A percentile compares a stretch with the other conserved stretches of the same genome.
Conservation (phyloP, 2,329 filamentous ascomycete species). For the Pseudogymnoascus sp. region DNA sequence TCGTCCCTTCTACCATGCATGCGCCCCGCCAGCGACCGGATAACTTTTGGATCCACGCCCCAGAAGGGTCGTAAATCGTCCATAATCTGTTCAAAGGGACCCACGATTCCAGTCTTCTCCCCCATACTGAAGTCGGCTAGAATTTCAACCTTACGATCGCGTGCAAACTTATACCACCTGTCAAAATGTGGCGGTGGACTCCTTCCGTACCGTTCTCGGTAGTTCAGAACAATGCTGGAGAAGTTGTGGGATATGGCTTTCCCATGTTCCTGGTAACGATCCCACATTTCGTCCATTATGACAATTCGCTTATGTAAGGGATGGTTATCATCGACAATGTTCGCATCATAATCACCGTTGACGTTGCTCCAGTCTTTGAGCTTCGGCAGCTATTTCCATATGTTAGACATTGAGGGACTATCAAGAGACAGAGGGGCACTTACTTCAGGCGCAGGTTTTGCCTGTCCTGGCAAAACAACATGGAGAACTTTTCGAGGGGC, state of each 20-base stretch:
- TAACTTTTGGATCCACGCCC: conserved; percentile 32
- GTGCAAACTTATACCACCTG: conserved; percentile 48
- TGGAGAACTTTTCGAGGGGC: conserved; percentile 20
- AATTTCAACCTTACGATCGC: conserved; percentile 43
- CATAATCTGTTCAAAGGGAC: conserved; percentile 46
- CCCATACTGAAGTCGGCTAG: conserved; percentile 45
- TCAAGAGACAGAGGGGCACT: conserved; percentile 13
- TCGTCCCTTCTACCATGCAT: conserved; percentile 24
- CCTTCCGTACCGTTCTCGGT: conserved; percentile 47
- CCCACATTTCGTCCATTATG: conserved; percentile 21
- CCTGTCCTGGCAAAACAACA: conserved; percentile 18
- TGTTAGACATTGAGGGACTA: conserved; percentile 7
- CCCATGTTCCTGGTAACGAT: conserved; percentile 20
- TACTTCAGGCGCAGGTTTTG: conserved; percentile 12
- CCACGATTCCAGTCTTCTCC: neutral
- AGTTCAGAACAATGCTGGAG: conserved; percentile 43
- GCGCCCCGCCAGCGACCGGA: conserved; percentile 35
- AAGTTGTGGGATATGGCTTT: conserved; percentile 37
- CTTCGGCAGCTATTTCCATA: conserved; percentile 19
- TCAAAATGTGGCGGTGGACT: conserved; percentile 58
- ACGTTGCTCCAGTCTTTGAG: conserved; percentile 19
- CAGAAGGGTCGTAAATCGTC: conserved; percentile 54
- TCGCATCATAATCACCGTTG: conserved; percentile 19
- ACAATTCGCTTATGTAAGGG: conserved; percentile 18
- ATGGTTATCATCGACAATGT: conserved; percentile 24